Percentiles rank a stretch among this genome's conserved stretches.
These are phyloP conservation scores for Ogataea minuta DNA, from an alignment of 805 yeast genomes.

Conservation along the genomic window DNA sequence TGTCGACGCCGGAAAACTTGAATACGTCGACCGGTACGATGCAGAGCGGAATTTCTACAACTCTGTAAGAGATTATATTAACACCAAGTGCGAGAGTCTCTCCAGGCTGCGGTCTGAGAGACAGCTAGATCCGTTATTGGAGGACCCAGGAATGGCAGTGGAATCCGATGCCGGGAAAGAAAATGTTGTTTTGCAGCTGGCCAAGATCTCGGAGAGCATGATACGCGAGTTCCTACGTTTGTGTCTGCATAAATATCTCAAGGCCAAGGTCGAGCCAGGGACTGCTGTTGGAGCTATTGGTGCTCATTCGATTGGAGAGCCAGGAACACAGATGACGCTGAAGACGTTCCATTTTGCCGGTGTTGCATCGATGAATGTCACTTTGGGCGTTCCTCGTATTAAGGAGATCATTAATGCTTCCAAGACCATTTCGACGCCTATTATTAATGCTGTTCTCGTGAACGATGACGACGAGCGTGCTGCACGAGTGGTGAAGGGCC, in stretches of 20 bases:
- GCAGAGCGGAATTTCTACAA: conserved; percentile 83
- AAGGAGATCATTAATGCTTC: conserved; percentile 98
- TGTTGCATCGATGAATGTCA: conserved; percentile 98
- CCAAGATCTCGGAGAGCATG: conserved; percentile 60
- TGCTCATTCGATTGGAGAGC: conserved; percentile 98
- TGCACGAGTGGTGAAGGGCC: conserved; percentile 96
- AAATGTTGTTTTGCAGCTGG: conserved; percentile 58
- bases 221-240: conserved; percentile 67
- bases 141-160: conserved; percentile 38
- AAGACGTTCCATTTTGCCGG: conserved; percentile 88
- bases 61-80: conserved; percentile 66
- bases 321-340: conserved; percentile 98
- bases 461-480: conserved; percentile 95
- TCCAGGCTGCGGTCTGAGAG: conserved; percentile 55
- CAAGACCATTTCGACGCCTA: conserved; percentile 91
- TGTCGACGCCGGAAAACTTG: conserved; percentile 49
- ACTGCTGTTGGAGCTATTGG: conserved; percentile 99
- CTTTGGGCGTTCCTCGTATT: conserved; percentile 98
- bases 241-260: conserved; percentile 76
- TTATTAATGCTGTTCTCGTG: conserved; percentile 89
- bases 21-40: conserved; percentile 77
- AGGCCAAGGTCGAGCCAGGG: conserved; percentile 96
- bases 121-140: conserved; percentile 39
- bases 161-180: conserved; percentile 29
- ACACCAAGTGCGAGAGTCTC: conserved; percentile 53